phyloP scores from a whole-genome alignment of 306 rosid genomes.

The Cicer arietinum region DNA sequence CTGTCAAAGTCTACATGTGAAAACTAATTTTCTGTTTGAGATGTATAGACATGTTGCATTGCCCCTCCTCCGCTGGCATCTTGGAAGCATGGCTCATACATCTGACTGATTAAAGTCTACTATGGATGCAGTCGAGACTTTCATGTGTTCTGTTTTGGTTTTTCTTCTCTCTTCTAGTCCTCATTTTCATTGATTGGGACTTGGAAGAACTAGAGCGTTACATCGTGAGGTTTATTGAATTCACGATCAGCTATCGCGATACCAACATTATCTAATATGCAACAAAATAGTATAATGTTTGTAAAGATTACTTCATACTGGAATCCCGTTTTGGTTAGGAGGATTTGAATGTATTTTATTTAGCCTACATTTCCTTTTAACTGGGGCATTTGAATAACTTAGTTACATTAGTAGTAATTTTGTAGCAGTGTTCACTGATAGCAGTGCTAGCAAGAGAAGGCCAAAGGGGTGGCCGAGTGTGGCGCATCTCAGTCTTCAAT shows the following conservation, averaged over 20 bases:
- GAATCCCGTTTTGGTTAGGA: conserved; percentile 37
- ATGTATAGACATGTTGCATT: conserved; percentile 24
- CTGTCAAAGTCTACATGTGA: not conserved
- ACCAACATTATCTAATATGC: conserved; percentile 14
- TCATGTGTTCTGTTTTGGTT: conserved; percentile 1
- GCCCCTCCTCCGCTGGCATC: not conserved
- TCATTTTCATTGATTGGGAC: conserved; percentile 19
- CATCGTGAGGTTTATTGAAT: conserved; percentile 7
- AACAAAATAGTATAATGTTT: conserved; percentile 30
- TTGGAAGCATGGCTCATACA: conserved; percentile 3
- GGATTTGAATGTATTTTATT: conserved; percentile 30
- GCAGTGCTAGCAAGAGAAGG: not conserved
- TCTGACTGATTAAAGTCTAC: conserved; percentile 2
- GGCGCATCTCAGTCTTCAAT: not conserved
- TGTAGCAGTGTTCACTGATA: not conserved
- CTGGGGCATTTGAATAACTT: conserved; percentile 22
- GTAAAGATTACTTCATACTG: conserved; percentile 32
- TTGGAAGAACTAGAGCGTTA: conserved; percentile 1
- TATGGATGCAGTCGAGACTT: conserved; percentile 14
- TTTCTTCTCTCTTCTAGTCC: not conserved
- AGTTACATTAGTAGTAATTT: not conserved
- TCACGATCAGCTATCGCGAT: conserved; percentile 1
- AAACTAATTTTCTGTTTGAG: conserved; percentile 21
- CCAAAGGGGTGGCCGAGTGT: not conserved
- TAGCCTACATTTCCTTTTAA: conserved; percentile 31